These are phyloP conservation scores for Lentinula lateritia DNA, from an alignment of 768 basidiomycete genomes.

Conservation along the genomic window DNA sequence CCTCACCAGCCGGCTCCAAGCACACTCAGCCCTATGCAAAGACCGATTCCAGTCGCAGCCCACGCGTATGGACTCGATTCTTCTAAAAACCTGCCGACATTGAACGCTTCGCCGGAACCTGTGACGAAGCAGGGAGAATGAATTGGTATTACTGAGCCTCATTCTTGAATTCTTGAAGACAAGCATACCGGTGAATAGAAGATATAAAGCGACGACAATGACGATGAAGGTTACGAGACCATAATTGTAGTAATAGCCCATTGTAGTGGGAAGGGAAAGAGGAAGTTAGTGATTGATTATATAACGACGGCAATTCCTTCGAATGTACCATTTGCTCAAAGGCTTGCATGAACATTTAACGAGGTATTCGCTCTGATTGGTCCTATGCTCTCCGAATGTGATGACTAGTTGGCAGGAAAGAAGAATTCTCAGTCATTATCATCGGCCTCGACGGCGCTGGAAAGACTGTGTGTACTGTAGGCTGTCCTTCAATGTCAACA, in stretches of 20 bases:
- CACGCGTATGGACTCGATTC: slow-evolving; percentile 92
- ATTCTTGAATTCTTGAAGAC: neutral
- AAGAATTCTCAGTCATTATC: slow-evolving; percentile 93
- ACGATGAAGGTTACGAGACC: slow-evolving; percentile 64
- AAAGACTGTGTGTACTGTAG: slow-evolving; percentile 61
- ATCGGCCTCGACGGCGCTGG: slow-evolving; percentile 91
- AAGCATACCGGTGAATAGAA: slow-evolving; percentile 79
- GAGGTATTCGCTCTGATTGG: slow-evolving; percentile 36
- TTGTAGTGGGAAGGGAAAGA: slow-evolving; percentile 16
- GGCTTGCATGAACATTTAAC: slow-evolving; percentile 90
- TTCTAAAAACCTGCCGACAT: slow-evolving; percentile 89
- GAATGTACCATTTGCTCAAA: slow-evolving; percentile 92
- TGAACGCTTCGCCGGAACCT: slow-evolving; percentile 91
- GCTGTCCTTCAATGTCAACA: neutral
- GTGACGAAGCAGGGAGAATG: slow-evolving; percentile 1
- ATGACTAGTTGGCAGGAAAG: slow-evolving; percentile 45
- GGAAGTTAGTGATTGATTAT: slow-evolving; percentile 7
- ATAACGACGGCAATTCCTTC: slow-evolving; percentile 7
- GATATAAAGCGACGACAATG: slow-evolving; percentile 71
- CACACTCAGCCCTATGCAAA: slow-evolving; percentile 92
- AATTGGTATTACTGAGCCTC: neutral
- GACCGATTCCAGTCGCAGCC: slow-evolving; percentile 85
- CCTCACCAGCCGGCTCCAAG: slow-evolving; percentile 93
- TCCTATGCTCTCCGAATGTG: neutral
- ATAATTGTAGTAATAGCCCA: slow-evolving; percentile 63